These are phyloP conservation scores for Jasminum sambac DNA, from an alignment of 257 asterid genomes.

Conservation along the genomic window DNA sequence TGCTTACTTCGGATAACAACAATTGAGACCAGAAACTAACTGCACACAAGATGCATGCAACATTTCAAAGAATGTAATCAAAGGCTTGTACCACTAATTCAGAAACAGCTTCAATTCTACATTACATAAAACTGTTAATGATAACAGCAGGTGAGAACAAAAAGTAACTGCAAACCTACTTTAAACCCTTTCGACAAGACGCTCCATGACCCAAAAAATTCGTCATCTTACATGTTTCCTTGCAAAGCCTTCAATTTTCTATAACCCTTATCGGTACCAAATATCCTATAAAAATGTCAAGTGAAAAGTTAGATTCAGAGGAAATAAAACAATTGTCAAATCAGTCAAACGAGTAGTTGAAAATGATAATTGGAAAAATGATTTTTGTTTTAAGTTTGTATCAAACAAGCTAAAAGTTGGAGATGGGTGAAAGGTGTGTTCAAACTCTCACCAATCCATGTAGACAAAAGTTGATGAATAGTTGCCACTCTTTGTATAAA, in stretches of 20 bases:
- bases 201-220: slow-evolving; percentile 25
- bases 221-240: slow-evolving; percentile 42
- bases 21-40: slow-evolving; percentile 11
- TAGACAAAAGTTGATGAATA: slow-evolving; percentile 93
- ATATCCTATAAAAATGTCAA: slow-evolving; percentile 52
- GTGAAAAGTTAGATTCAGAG: background rate
- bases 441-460: slow-evolving; percentile 87
- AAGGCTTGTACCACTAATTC: background rate
- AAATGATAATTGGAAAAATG: too few species aligned
- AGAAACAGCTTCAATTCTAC: slow-evolving; percentile 38
- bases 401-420: background rate
- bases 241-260: slow-evolving; percentile 79
- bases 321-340: too few species aligned
- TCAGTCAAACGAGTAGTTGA: too few species aligned
- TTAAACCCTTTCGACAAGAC: slow-evolving; percentile 26
- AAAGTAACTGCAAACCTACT: slow-evolving; percentile 24
- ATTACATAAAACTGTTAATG: slow-evolving; percentile 26
- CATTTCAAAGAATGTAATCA: slow-evolving; percentile 3
- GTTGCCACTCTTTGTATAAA: slow-evolving; percentile 95
- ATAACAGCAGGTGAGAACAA: slow-evolving; percentile 27
- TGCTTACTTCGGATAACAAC: slow-evolving; percentile 26
- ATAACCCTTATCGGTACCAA: slow-evolving; percentile 87
- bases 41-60: slow-evolving; percentile 25
- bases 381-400: too few species aligned
- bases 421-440: background rate